Percentiles rank a stretch among this genome's conserved stretches.
phyloP scores from a whole-genome alignment of 495 filamentous ascomycete species.

The Aeminium ludgeri region DNA sequence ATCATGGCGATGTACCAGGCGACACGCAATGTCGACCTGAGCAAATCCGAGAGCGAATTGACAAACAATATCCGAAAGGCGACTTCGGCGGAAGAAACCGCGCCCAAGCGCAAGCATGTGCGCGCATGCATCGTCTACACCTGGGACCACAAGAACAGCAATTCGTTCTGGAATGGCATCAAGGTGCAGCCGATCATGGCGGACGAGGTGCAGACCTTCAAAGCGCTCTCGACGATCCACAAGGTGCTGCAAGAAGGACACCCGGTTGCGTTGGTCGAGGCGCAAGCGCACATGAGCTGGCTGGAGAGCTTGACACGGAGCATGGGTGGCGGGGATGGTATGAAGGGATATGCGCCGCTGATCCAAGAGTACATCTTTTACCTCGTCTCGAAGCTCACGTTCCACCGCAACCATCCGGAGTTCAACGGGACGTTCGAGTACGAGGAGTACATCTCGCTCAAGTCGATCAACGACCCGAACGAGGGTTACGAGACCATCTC shows the following conservation, averaged over 20 bases:
- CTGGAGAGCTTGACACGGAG: conserved; percentile 82
- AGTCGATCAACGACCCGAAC: conserved; percentile 95
- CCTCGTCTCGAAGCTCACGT: conserved; percentile 77
- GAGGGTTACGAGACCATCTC: conserved; percentile 97
- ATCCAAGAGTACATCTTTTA: conserved; percentile 94
- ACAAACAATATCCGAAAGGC: conserved; percentile 93
- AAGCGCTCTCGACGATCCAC: conserved; percentile 47
- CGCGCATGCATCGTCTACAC: conserved; percentile 96
- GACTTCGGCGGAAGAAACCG: conserved; percentile 31
- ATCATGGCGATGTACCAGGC: conserved; percentile 26
- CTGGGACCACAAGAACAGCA: conserved; percentile 96
- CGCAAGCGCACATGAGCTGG: conserved; percentile 77
- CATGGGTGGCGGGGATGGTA: conserved; percentile 46
- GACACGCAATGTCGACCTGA: conserved; percentile 41
- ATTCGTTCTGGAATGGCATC: conserved; percentile 94
- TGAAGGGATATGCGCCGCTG: conserved; percentile 67
- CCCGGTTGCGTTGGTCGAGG: conserved; percentile 69
- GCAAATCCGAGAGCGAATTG: conserved; percentile 75
- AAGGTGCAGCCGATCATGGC: conserved; percentile 98
- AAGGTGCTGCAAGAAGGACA: conserved; percentile 96
- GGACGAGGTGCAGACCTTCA: conserved; percentile 53
- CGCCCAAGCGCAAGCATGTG: conserved; percentile 62
- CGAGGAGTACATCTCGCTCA: conserved; percentile 95
- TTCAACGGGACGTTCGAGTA: conserved; percentile 99
- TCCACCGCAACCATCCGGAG: conserved; percentile 91